Percentiles rank a stretch among this genome's conserved stretches.
These are phyloP conservation scores for Yueomyces sinensis DNA, from an alignment of 805 yeast species.

Conservation along the genomic window DNA sequence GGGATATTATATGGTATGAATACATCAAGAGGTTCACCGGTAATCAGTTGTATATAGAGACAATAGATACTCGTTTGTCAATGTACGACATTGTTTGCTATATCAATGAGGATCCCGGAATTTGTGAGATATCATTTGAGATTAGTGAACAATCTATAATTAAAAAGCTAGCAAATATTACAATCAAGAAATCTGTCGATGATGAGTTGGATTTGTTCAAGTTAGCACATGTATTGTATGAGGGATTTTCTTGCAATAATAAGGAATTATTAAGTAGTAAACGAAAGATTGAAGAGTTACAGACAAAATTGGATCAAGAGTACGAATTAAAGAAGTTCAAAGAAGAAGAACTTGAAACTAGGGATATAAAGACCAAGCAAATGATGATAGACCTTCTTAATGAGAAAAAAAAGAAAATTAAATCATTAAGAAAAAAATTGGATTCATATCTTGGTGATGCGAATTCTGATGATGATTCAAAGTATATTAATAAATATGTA, in stretches of 20 bases:
- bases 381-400: constrained; percentile 14
- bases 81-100: constrained; percentile 8
- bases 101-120: constrained; percentile 2
- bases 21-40: constrained; percentile 11
- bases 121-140: constrained; percentile 13
- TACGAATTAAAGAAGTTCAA: not conserved
- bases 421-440: constrained; percentile 7
- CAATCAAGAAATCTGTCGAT: constrained; percentile 4
- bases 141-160: constrained; percentile 8
- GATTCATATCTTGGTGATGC: not conserved
- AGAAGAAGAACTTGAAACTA: constrained; percentile 5
- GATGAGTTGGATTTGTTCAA: constrained; percentile 18
- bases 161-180: constrained; percentile 13
- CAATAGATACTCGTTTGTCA: too few species aligned
- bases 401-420: constrained; percentile 16
- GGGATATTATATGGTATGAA: constrained; percentile 14
- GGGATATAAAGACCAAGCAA: constrained; percentile 13
- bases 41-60: constrained; percentile 4
- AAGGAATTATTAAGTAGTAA: constrained; percentile 3
- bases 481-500: constrained; percentile 10
- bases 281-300: constrained; percentile 2
- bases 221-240: constrained; percentile 9
- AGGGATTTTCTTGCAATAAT: constrained; percentile 1
- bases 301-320: too few species aligned
- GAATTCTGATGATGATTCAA: constrained; percentile 6